Base-by-base conservation (phyloP, 2,329 filamentous ascomycete species). In the Penicillium sp. region DNA sequence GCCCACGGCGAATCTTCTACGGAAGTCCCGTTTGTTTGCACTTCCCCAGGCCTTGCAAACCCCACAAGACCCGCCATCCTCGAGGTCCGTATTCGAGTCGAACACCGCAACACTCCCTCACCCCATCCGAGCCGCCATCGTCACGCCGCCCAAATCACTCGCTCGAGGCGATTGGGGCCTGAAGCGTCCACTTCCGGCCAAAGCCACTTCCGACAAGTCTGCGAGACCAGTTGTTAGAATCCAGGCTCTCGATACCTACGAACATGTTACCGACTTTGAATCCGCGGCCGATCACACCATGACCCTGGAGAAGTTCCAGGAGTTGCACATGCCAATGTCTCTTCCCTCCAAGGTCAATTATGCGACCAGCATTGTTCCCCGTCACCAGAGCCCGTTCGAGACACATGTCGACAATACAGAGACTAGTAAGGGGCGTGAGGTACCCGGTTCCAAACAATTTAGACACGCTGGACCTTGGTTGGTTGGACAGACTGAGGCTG, bases 161-260 rank as follows among this genome's bases (percentile, higher is more conserved):
- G 79, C 82, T 42, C 85, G 85, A 69, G 93, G 93, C 35, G 93
- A 98, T 70, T 98, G 93, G 93, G 93, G 93, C 14, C 80, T 97
- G 67, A 98, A 98, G 79, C 83, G 93, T 54, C 83, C 92, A 1
- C 80, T 98, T 6, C 93, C 93, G 1, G 77, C 88, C 9, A 88
- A 88, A 72, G 87, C 89, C 3, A 93, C 91, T 5, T 85, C 86
- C 21, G 85, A 85, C 53, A 87, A 86, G 7, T 86, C 88, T 7
- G 79, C 76, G 45, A 88, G 87, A n/a, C 90, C 92, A 10, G 81
- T 90, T 50, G 84, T 96, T 53, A 86, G 91, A 62, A 78, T 98
- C 65, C 87, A 86, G 67, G 84, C 89, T 59, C 83, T 96, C 62
- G 93, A 98, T 78, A 90, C 91, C 2, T 84, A 87, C 66, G 92